Base-by-base conservation (phyloP, 331 rosid species). In the Telfairia occidentalis region DNA sequence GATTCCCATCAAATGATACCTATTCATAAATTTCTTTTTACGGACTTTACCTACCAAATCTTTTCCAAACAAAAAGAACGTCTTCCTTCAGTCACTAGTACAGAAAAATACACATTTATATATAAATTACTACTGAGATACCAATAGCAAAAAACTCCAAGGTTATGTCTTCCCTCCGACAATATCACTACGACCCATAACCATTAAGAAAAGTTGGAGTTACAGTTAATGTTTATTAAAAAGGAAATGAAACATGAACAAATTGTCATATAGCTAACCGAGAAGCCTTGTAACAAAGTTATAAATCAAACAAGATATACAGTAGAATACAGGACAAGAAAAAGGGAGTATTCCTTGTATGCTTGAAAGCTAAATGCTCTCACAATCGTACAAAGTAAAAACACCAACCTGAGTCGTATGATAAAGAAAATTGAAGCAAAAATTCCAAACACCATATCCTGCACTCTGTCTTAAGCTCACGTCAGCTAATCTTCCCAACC, bases 391-490 rank as follows among this genome's bases (percentile, higher is more conserved):
- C 60, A 49, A 48, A 53, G 57, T 32, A 38, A 60, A 78, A 76
- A 69, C 60, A 45, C 16, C 38, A 26, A 94, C 98, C 92, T 94
- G 98, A 67, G 97, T 90, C 60, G 97, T 87, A 84, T 94, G 98
- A 80, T 91, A 94, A 74, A 94, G 96, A 71, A 83, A 73, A 65
- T 94, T 90, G 88, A 88, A 94, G 81, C 86, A 84, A 73, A 87
- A 75, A 79, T 88, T 94, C 98, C 98, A 94, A 76, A 91, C 76
- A 30, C 97, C 98, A 83, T 85, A 88, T 4, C 96, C 97, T 80
- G 87, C 98, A 78, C 96, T 94, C 89, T 87, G 95, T 32, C 90
- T 88, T 79, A 94, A 82, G 85, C 96, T 91, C 84, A 91, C 87
- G 77, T 87, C 92, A 74, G 92, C 93, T 81, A 94, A 82, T 83